phyloP scores from a whole-genome alignment of 257 asterid genomes.

The Linaria vulgaris region DNA sequence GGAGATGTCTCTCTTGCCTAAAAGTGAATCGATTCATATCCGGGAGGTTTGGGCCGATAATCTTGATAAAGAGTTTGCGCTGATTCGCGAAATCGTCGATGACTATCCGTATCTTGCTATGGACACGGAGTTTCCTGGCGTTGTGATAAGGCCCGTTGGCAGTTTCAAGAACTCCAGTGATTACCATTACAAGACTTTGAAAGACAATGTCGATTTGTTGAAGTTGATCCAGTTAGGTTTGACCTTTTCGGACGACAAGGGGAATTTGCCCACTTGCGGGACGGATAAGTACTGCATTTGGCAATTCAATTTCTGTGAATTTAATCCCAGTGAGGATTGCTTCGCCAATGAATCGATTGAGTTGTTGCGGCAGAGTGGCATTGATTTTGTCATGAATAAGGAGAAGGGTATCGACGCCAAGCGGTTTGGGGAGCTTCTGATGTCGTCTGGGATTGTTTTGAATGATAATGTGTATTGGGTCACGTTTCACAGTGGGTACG shows the following conservation, averaged over 20 bases:
- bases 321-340: constrained; percentile 62
- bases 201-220: constrained; percentile 67
- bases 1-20: constrained; percentile 62
- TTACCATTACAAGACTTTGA: constrained; percentile 60
- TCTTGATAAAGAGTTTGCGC: constrained; percentile 61
- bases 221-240: constrained; percentile 73
- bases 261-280: constrained; percentile 67
- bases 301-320: constrained; percentile 80
- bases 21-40: constrained; percentile 62
- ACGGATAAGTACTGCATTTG: constrained; percentile 62
- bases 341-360: constrained; percentile 63
- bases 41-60: constrained; percentile 78
- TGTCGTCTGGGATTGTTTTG: constrained; percentile 76
- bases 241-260: constrained; percentile 67
- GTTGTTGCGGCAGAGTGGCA: constrained; percentile 63
- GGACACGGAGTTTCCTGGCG: constrained; percentile 83
- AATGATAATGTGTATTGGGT: constrained; percentile 69
- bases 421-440: constrained; percentile 68
- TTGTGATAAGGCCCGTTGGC: constrained; percentile 61
- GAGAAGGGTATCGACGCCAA: constrained; percentile 58
- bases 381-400: constrained; percentile 50
- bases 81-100: constrained; percentile 64
- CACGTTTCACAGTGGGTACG: constrained; percentile 74
- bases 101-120: constrained; percentile 66
- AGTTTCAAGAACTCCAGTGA: constrained; percentile 55